Evolutionary conservation across 192 early-diverging fungal genomes (phyloP), one percentile per base, ranked within the genome.

Genomic region (Podila verticillata): DNA sequence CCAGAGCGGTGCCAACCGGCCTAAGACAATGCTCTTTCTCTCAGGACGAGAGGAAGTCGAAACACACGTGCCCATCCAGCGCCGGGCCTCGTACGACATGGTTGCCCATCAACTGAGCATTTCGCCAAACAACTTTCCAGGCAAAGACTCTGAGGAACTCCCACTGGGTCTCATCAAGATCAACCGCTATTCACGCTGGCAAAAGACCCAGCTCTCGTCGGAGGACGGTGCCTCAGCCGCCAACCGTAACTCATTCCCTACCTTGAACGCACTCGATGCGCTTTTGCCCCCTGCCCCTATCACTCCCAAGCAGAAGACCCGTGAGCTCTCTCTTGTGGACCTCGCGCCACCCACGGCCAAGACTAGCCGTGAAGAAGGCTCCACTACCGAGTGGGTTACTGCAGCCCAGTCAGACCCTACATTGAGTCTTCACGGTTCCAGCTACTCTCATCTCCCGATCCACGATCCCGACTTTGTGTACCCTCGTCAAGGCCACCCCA

Each of bases 181-280:
- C 2, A 36, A 44, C 10, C 56, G 68, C 5, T 59, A 29, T 17
- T 58, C 68, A 1, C 63, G 75, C 20, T 78, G 75, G 75, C 68
- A 66, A 65, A 78, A 61, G 58, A 78, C 75, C 10, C 75, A 78
- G 58, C 68, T 78, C 30, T 71, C 75, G 6, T 78, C 75, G 4
- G 64, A 57, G 30, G 75, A 64, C 35, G 74, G 57, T 17, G 9
- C 63, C 30, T 60, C 58, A 5, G 29, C 28, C 29, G 68, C 74
- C 26, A 71, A 78, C 34, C 75, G 68, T 1, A 54, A 68, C 47
- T 78, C 75, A 3, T 66, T 48, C 17, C 57, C 30, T 2, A 63
- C 58, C 58, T 2, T 31, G 58, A n/a, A 54, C 6, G 61, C 61
- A 0, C 22, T 31, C 29, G 51, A 54, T 8, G 61, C 61, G 15